Conservation (phyloP, 345 rosid genomes). For the Rhodamnia argentea region DNA sequence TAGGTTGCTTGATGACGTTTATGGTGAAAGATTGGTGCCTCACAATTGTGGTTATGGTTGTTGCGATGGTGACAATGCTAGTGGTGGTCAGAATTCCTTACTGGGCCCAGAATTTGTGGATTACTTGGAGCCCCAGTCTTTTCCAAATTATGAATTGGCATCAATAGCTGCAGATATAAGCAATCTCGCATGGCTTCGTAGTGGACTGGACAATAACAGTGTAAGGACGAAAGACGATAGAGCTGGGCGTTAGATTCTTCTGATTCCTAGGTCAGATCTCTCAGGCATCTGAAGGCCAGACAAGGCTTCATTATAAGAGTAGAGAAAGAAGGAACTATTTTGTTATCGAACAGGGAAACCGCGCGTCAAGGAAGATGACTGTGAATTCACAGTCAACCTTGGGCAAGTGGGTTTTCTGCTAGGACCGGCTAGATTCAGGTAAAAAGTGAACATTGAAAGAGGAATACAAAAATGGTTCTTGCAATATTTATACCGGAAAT, state of each 20-base stretch:
- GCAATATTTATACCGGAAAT: background rate
- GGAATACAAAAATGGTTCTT: background rate
- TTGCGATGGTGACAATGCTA: slow-evolving; percentile 21
- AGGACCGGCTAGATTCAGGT: background rate
- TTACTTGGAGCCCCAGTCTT: slow-evolving; percentile 40
- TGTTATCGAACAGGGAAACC: background rate
- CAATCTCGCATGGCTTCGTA: slow-evolving; percentile 74
- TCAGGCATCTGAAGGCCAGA: background rate
- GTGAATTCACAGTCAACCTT: background rate
- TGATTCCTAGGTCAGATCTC: background rate
- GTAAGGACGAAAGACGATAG: slow-evolving; percentile 33
- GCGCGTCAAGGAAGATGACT: background rate
- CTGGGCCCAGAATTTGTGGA: slow-evolving; percentile 81
- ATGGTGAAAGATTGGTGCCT: slow-evolving; percentile 51
- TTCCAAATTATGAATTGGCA: slow-evolving; percentile 70
- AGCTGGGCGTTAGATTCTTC: slow-evolving; percentile 8
- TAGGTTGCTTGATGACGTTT: slow-evolving; percentile 46
- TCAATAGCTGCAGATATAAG: slow-evolving; percentile 72
- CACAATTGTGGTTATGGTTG: slow-evolving; percentile 67
- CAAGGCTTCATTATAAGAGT: background rate
- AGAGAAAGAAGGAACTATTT: background rate
- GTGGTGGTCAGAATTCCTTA: slow-evolving; percentile 25
- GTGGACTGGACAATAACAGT: slow-evolving; percentile 60
- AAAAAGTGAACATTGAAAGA: background rate
- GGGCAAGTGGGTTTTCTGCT: background rate